phyloP scores from a whole-genome alignment of 2,329 filamentous ascomycete genomes.

The Cercospora citrullina region DNA sequence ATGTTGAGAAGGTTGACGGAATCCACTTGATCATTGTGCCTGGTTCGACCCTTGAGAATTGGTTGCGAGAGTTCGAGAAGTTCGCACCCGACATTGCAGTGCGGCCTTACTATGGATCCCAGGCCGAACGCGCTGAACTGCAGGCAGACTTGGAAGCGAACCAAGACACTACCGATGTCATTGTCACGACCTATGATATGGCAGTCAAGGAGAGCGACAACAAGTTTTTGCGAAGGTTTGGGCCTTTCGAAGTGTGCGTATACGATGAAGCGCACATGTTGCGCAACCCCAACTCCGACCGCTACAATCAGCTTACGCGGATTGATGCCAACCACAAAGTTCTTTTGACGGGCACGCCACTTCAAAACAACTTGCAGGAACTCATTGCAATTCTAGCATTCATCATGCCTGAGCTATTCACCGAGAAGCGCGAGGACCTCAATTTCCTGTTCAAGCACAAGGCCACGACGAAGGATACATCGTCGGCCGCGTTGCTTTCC shows the following conservation, averaged over 20 bases:
- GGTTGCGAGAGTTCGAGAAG: constrained; percentile 83
- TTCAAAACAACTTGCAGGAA: constrained; percentile 93
- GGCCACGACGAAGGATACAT: constrained; percentile 74
- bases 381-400: constrained; percentile 90
- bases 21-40: constrained; percentile 87
- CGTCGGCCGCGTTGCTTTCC: constrained; percentile 79
- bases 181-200: constrained; percentile 72
- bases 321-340: constrained; percentile 82
- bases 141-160: constrained; percentile 66
- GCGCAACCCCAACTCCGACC: constrained; percentile 81
- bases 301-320: constrained; percentile 75
- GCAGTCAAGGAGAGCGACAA: constrained; percentile 61
- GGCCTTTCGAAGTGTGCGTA: constrained; percentile 60
- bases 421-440: constrained; percentile 73
- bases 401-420: constrained; percentile 83
- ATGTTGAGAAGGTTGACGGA: constrained; percentile 66
- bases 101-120: constrained; percentile 69
- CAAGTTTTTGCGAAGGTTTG: constrained; percentile 60
- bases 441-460: constrained; percentile 88
- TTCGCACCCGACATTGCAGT: constrained; percentile 80
- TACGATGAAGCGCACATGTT: constrained; percentile 95
- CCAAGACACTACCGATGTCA: constrained; percentile 64
- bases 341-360: constrained; percentile 83
- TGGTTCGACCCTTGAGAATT: constrained; percentile 91
- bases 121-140: constrained; percentile 66